A percentile compares a stretch with the other conserved stretches of the same genome.
These are phyloP conservation scores for Didymosphaeria variabile DNA, from an alignment of 2,329 filamentous ascomycete genomes.

Conservation along the genomic window DNA sequence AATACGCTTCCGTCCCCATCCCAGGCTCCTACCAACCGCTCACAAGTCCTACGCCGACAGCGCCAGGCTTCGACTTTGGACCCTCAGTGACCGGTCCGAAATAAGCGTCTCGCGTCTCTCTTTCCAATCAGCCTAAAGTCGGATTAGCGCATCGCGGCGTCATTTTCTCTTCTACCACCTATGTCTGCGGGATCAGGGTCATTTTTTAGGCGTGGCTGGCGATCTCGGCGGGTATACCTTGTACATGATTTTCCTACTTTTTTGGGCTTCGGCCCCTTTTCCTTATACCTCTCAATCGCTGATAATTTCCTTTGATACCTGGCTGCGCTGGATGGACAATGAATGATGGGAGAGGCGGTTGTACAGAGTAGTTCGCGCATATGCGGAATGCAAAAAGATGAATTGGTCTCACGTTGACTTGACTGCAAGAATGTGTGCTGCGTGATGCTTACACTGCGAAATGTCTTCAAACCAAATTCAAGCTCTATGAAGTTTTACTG, in stretches of 20 bases:
- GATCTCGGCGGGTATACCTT: conserved; percentile 29
- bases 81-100: conserved; percentile 35
- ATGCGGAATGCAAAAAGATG: conserved; percentile 13
- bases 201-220: conserved; percentile 26
- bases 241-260: conserved; percentile 30
- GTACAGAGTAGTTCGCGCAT: conserved; percentile 16
- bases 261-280: conserved; percentile 20
- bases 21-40: conserved; percentile 77
- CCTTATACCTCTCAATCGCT: conserved; percentile 20
- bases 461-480: too few species aligned
- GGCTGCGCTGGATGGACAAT: conserved; percentile 8
- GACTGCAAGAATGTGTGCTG: background rate
- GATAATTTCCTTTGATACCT: conserved; percentile 25
- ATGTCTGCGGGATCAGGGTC: conserved; percentile 27
- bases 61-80: conserved; percentile 51
- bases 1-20: conserved; percentile 87
- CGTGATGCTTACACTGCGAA: background rate
- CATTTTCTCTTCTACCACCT: conserved; percentile 25
- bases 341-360: conserved; percentile 7
- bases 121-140: conserved; percentile 21
- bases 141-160: conserved; percentile 23
- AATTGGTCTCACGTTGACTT: background rate
- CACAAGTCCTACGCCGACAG: conserved; percentile 47
- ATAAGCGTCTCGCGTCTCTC: conserved; percentile 21
- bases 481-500: too few species aligned